These are phyloP conservation scores for Fusarium tuaranense DNA, from an alignment of 2,329 filamentous ascomycete species.

Conservation along the genomic window DNA sequence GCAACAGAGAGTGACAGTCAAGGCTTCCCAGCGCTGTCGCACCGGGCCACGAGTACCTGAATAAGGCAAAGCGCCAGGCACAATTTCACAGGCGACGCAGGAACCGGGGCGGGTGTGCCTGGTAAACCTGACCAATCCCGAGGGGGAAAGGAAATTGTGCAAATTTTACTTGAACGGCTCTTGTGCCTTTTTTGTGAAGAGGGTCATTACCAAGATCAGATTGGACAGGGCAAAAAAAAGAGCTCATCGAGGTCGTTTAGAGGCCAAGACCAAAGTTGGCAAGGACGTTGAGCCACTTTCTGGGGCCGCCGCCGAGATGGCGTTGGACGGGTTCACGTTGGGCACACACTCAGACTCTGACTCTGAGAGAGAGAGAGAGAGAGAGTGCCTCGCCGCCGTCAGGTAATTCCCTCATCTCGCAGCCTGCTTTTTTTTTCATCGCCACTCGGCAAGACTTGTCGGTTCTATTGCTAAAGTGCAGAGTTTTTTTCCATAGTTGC, in stretches of 20 bases:
- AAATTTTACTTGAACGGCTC: conserved; percentile 43
- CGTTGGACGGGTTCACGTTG: background rate
- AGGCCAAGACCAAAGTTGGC: conserved; percentile 6
- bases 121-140: conserved; percentile 26
- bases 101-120: conserved; percentile 38
- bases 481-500: conserved; percentile 35
- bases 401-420: conserved; percentile 38
- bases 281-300: background rate
- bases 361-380: background rate
- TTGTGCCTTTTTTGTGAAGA: conserved; percentile 28
- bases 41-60: background rate
- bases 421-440: conserved; percentile 26
- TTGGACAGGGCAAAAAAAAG: conserved; percentile 12
- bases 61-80: conserved; percentile 40
- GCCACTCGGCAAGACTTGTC: conserved; percentile 14
- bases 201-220: conserved; percentile 18
- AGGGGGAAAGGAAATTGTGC: conserved; percentile 42
- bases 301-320: conserved; percentile 5
- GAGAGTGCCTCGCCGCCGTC: conserved; percentile 9
- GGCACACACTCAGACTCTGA: background rate
- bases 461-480: conserved; percentile 18
- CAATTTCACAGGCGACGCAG: conserved; percentile 37
- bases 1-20: background rate
- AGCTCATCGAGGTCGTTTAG: conserved; percentile 6
- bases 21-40: background rate